A percentile compares a stretch with the other conserved stretches of the same genome.
These are phyloP conservation scores for Erysimum pusillum DNA, from an alignment of 441 rosid genomes.

Conservation along the genomic window DNA sequence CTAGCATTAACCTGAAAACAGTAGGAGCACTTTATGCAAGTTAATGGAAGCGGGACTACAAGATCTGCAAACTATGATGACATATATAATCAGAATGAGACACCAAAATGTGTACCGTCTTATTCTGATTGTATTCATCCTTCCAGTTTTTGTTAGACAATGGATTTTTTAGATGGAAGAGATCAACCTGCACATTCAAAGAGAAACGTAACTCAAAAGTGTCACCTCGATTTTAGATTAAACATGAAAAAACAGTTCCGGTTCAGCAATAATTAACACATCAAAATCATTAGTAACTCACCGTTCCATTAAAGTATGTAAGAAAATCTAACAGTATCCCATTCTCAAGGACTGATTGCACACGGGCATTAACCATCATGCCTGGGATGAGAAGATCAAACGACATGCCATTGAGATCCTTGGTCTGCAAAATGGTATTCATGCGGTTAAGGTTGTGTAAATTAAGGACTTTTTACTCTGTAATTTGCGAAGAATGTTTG, in stretches of 20 bases:
- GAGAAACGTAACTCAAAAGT: slow-evolving; percentile 34
- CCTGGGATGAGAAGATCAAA: slow-evolving; percentile 97
- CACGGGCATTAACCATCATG: slow-evolving; percentile 93
- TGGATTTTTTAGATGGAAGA: slow-evolving; percentile 77
- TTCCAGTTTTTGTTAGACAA: slow-evolving; percentile 78
- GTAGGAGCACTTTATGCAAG: slow-evolving; percentile 23
- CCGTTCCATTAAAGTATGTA: slow-evolving; percentile 95
- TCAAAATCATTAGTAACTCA: slow-evolving; percentile 55
- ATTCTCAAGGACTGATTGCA: slow-evolving; percentile 90
- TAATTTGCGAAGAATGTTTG: slow-evolving; percentile 21
- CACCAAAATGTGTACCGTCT: slow-evolving; percentile 63
- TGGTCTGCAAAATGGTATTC: slow-evolving; percentile 65
- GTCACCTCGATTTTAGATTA: slow-evolving; percentile 21
- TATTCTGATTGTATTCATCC: slow-evolving; percentile 76
- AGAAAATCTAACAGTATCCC: slow-evolving; percentile 91
- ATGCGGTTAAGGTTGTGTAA: slow-evolving; percentile 33
- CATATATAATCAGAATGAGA: slow-evolving; percentile 14
- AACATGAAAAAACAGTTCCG: slow-evolving; percentile 11
- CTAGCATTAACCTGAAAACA: slow-evolving; percentile 88
- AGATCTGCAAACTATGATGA: slow-evolving; percentile 21
- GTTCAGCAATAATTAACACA: slow-evolving; percentile 31
- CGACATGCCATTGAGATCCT: slow-evolving; percentile 88
- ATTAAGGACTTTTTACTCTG: not conserved
- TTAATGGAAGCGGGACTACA: slow-evolving; percentile 9
- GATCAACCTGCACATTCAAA: slow-evolving; percentile 72